Base-by-base conservation (phyloP, 768 basidiomycete genomes). In the Trametes sanguinea region DNA sequence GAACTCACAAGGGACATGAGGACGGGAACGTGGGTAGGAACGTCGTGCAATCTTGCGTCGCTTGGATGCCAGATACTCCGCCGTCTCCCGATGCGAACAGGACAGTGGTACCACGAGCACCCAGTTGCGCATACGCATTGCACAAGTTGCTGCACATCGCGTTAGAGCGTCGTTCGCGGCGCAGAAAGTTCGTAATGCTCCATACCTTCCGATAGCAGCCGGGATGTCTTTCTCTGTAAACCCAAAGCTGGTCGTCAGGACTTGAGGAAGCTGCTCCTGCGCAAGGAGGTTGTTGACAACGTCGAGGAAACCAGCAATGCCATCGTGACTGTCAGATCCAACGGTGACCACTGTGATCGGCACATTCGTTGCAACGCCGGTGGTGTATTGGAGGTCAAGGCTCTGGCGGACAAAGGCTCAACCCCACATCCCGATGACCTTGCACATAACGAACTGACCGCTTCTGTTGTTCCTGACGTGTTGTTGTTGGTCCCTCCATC, bases 211-310 rank as follows among this genome's bases (percentile, higher is more conserved):
- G 5, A 64, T 35, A 1, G 50, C 54, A 6, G 54, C 47, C 5
- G 63, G 48, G 2, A 64, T 83, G 85, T 17, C 76, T 85, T 69
- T 83, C 83, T 70, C 81, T 84, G 52, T 76, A 83, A 71, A 80
- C 80, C 72, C 75, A 56, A 76, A 76, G 30, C 69, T 72, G 9
- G 75, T 76, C 40, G 75, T 72, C 45, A 75, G 60, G 10, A 75
- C 74, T 22, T 71, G 67, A 0, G 74, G 75, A 1, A 70, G 72
- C 14, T 51, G 47, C 3, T 60, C 33, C 60, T 71, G 54, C 35
- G 27, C 54, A 32, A 67, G 61, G 16, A 76, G 51, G 35, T 64
- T 67, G 62, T 73, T 72, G 53, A 69, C 53, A 56, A 68, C 66
- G 62, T 75, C 75, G 5, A 74, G 56, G 60, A 76, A 73, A 4